A percentile compares a stretch with the other conserved stretches of the same genome.
Conservation (phyloP, 805 yeast species). For the Candida arabinofermentans region DNA sequence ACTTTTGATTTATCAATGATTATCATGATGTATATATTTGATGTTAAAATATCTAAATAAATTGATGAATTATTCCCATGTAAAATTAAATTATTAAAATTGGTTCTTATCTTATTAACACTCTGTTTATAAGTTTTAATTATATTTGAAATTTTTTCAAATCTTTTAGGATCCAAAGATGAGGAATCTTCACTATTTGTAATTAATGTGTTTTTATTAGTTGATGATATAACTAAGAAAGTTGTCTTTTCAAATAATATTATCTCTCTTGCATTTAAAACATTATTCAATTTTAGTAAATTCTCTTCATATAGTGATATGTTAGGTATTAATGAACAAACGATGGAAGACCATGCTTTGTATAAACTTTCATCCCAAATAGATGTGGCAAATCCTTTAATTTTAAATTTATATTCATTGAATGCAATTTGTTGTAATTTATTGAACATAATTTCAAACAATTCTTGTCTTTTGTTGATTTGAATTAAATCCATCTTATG, state of each 20-base stretch:
- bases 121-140: constrained; percentile 94
- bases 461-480: constrained; percentile 75
- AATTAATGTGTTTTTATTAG: constrained; percentile 28
- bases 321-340: constrained; percentile 91
- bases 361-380: constrained; percentile 96
- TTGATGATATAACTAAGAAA: constrained; percentile 71
- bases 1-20: constrained; percentile 30
- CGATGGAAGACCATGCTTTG: constrained; percentile 96
- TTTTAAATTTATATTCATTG: constrained; percentile 55
- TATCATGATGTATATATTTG: constrained; percentile 36
- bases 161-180: constrained; percentile 90
- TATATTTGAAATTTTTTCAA: constrained; percentile 89
- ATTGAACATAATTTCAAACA: constrained; percentile 80
- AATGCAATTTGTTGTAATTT: constrained; percentile 68
- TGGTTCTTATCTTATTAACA: constrained; percentile 80
- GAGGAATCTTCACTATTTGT: constrained; percentile 6
- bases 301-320: constrained; percentile 76
- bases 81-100: constrained; percentile 71
- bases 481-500: constrained; percentile 97
- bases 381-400: constrained; percentile 89
- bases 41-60: constrained; percentile 32
- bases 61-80: constrained; percentile 44
- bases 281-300: constrained; percentile 64
- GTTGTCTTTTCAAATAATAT: constrained; percentile 92
- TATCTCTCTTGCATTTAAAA: constrained; percentile 83